Conservation (phyloP, 2,329 filamentous ascomycete genomes). For the Microcyclosporella mali region DNA sequence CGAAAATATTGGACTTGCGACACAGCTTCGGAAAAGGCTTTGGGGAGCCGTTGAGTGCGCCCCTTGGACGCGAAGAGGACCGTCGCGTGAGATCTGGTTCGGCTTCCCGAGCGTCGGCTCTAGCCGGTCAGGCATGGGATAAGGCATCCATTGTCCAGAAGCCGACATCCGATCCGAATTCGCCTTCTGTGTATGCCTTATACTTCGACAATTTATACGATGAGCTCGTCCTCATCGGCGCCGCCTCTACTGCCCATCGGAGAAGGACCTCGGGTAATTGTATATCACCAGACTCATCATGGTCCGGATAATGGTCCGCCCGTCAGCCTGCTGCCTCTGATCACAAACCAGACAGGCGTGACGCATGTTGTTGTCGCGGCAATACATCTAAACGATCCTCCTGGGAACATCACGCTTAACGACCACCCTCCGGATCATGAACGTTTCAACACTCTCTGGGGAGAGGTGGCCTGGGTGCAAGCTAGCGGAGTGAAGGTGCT, state of each 20-base stretch:
- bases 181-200: too few species aligned
- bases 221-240: too few species aligned
- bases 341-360: conserved; percentile 53
- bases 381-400: conserved; percentile 69
- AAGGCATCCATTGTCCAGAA: too few species aligned
- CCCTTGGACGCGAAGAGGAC: too few species aligned
- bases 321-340: conserved; percentile 57
- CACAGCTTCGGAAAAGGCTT: too few species aligned
- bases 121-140: too few species aligned
- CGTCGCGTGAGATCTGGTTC: too few species aligned
- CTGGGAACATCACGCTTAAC: conserved; percentile 68
- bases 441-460: conserved; percentile 68
- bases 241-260: conserved; percentile 29
- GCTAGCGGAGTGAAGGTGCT: conserved; percentile 70
- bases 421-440: conserved; percentile 61
- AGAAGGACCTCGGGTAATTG: conserved; percentile 41
- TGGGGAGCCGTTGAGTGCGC: too few species aligned
- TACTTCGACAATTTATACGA: too few species aligned
- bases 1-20: too few species aligned
- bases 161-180: too few species aligned
- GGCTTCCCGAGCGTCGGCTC: too few species aligned
- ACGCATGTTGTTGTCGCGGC: conserved; percentile 85
- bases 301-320: conserved; percentile 45
- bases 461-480: conserved; percentile 67
- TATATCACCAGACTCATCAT: conserved; percentile 63